phyloP scores from a whole-genome alignment of 1,284 basidiomycete genomes.

The Puccinia novopanici region DNA sequence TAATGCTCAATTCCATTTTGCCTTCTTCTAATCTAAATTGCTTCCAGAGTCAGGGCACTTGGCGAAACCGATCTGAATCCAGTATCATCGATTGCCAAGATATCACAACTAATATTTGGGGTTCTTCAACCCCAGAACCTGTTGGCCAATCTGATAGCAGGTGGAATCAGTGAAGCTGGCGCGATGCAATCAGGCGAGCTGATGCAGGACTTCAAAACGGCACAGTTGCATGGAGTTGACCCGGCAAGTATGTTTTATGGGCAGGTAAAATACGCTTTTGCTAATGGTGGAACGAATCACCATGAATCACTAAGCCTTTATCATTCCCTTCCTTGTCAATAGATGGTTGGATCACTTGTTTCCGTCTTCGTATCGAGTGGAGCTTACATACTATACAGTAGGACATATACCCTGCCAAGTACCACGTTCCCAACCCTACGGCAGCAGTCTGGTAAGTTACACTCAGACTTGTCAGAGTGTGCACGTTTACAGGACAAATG shows the following conservation, averaged over 20 bases:
- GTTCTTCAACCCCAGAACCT: conserved; percentile 82
- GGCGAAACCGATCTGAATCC: conserved; percentile 58
- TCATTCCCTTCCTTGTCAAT: conserved; percentile 56
- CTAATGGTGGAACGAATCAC: conserved; percentile 58
- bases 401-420: conserved; percentile 73
- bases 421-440: conserved; percentile 91
- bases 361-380: conserved; percentile 85
- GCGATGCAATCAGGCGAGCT: conserved; percentile 96
- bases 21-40: neutral
- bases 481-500: neutral
- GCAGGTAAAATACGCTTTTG: conserved; percentile 65
- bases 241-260: conserved; percentile 60
- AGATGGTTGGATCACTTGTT: conserved; percentile 80
- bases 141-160: conserved; percentile 93
- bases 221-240: conserved; percentile 70
- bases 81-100: conserved; percentile 87
- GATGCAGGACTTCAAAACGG: conserved; percentile 98
- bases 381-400: conserved; percentile 82
- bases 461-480: neutral
- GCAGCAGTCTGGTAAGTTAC: conserved; percentile 68
- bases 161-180: conserved; percentile 92
- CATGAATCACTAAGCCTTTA: neutral
- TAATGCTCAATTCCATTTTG: neutral
- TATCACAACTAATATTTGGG: conserved; percentile 89
- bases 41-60: conserved; percentile 53